Evolutionary conservation across 148 eudicot genomes (phyloP).

Genomic region (Suaeda aralocaspica): DNA sequence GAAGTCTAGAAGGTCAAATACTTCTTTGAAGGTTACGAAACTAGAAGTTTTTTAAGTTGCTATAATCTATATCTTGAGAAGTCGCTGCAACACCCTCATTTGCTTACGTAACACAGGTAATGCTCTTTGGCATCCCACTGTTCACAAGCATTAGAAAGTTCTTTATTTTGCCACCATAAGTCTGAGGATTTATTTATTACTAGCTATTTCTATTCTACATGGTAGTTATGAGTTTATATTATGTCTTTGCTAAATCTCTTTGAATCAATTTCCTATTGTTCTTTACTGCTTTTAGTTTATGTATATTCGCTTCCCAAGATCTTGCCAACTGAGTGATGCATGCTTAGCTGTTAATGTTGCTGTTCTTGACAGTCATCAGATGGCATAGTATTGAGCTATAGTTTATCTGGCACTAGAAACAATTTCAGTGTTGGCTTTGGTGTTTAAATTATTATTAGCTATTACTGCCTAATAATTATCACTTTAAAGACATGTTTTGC

Average conservation of each 20-base stretch:
- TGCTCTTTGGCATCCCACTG: not conserved
- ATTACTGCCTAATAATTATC: not conserved
- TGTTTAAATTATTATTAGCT: not conserved
- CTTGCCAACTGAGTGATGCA: not conserved
- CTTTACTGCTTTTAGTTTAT: not conserved
- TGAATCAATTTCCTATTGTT: not conserved
- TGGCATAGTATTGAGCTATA: not conserved
- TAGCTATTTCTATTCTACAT: not conserved
- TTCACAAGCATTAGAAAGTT: constrained; percentile 1
- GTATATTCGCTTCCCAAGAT: not conserved
- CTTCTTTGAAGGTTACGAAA: too few species aligned
- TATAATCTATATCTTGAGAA: not conserved
- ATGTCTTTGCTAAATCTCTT: not conserved
- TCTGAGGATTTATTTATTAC: not conserved
- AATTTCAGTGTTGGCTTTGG: not conserved
- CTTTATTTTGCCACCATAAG: constrained; percentile 1
- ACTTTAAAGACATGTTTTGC: not conserved
- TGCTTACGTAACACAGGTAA: constrained; percentile 19
- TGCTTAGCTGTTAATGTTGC: not conserved
- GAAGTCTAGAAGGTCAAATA: not conserved
- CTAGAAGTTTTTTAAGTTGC: too few species aligned
- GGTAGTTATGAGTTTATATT: constrained; percentile 6
- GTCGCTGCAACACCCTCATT: constrained; percentile 2
- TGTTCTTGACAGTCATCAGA: not conserved
- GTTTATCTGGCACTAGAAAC: not conserved